phyloP scores from a whole-genome alignment of 495 filamentous ascomycete genomes.

The Lichenothelia convexa region DNA sequence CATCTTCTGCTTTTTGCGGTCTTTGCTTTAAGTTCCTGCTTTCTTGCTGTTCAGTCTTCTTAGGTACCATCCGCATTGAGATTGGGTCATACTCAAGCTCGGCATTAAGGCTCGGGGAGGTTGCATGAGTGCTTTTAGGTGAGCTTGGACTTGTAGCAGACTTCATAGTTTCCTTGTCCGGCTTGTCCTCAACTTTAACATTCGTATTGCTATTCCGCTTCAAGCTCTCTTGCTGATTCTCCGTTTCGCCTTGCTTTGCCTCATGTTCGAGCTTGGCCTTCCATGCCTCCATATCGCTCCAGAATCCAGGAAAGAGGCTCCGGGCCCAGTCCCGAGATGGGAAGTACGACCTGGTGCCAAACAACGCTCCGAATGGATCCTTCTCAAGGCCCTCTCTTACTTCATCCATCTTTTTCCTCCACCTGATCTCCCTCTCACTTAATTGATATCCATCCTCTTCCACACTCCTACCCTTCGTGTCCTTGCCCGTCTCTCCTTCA shows the following conservation, averaged over 20 bases:
- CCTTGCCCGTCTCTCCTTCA: neutral
- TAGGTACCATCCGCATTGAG: conserved; percentile 9
- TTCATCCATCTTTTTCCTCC: conserved; percentile 10
- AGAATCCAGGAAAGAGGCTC: conserved; percentile 15
- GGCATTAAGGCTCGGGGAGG: conserved; percentile 5
- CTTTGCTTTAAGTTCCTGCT: too few relatives aligned
- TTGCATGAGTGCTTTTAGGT: conserved; percentile 6
- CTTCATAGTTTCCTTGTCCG: neutral
- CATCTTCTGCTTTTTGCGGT: too few relatives aligned
- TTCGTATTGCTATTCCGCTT: too few relatives aligned
- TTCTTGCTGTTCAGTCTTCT: neutral
- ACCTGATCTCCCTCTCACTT: conserved; percentile 7
- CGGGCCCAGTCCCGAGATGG: too few relatives aligned
- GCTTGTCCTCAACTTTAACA: too few relatives aligned
- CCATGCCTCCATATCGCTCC: conserved; percentile 5
- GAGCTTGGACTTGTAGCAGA: conserved; percentile 2
- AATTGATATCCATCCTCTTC: conserved; percentile 4
- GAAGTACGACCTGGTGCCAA: conserved; percentile 9
- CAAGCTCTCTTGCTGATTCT: too few relatives aligned
- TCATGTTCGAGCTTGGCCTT: too few relatives aligned
- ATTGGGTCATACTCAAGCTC: conserved; percentile 11
- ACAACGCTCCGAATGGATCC: conserved; percentile 13
- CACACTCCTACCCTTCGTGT: neutral
- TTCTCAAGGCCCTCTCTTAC: conserved; percentile 10
- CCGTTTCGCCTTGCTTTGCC: neutral